A percentile compares a stretch with the other conserved stretches of the same genome.
phyloP scores from a whole-genome alignment of 2,329 filamentous ascomycete genomes.

The Xylaria multiplex region DNA sequence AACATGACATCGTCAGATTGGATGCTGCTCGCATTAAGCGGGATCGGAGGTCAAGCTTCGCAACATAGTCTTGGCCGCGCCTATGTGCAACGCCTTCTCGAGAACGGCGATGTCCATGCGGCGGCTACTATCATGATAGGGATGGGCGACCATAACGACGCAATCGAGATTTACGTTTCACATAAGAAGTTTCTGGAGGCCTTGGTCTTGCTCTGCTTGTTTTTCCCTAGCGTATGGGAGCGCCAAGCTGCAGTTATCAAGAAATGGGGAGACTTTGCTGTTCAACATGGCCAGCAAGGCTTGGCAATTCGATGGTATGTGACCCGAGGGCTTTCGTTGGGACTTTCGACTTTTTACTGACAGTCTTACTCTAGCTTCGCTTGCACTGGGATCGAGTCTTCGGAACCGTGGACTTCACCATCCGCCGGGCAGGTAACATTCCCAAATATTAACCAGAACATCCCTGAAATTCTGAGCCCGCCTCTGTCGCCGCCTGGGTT shows the following conservation, averaged over 20 bases:
- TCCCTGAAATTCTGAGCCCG: slow-evolving; percentile 73
- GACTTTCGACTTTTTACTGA: slow-evolving; percentile 33
- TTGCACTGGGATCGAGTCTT: slow-evolving; percentile 85
- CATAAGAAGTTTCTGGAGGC: slow-evolving; percentile 94
- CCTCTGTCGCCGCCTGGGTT: slow-evolving; percentile 78
- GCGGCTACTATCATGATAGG: slow-evolving; percentile 93
- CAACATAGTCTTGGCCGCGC: slow-evolving; percentile 91
- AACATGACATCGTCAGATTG: slow-evolving; percentile 95
- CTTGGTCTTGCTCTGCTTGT: slow-evolving; percentile 83
- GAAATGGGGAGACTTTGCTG: slow-evolving; percentile 94
- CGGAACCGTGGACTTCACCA: slow-evolving; percentile 88
- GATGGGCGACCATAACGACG: slow-evolving; percentile 91
- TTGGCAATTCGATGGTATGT: slow-evolving; percentile 82
- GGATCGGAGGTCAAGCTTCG: slow-evolving; percentile 80
- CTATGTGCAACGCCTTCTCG: slow-evolving; percentile 89
- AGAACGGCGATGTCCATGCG: slow-evolving; percentile 89
- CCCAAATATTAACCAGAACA: slow-evolving; percentile 62
- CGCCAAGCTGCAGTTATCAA: slow-evolving; percentile 86
- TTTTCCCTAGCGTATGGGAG: slow-evolving; percentile 88
- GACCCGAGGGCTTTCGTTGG: slow-evolving; percentile 1
- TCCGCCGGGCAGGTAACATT: slow-evolving; percentile 73
- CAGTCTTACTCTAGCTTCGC: slow-evolving; percentile 70
- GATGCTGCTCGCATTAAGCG: slow-evolving; percentile 93
- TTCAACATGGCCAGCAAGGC: slow-evolving; percentile 86
- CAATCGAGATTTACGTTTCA: slow-evolving; percentile 94